Evolutionary conservation across 257 asterid species (phyloP), one percentile per base, ranked within the genome.

Genomic region (Thymus mandschuricus): DNA sequence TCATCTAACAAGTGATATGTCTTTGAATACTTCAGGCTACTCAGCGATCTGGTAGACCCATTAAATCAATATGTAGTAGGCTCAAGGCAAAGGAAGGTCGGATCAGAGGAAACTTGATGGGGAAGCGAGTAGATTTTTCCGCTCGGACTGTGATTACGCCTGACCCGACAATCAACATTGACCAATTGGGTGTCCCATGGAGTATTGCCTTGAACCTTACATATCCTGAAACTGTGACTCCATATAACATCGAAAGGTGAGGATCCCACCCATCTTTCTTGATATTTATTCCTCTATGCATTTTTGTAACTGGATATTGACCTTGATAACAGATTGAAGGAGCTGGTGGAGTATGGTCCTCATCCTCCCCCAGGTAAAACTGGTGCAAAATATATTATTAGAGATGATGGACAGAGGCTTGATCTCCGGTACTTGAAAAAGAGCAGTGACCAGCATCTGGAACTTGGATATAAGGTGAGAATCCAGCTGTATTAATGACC

Each of bases 301-400:
- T 72, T 63, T 21, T 74, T 59, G 63, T 68, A 13, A 72, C 46
- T 64, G 60, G 31, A 69, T 64, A 30, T 63, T 56, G 62, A 29
- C 34, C 66, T 64, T 79, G 54, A 59, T 67, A 77, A 76, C 86
- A 95, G 98, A 91, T 79, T 92, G 86, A 95, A 95, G 78, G 99
- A 95, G 82, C 97, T 95, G 51, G 99, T 95, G 76, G 99, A 95
- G 70, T 70, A 95, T 81, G 99, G 99, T n/a, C 98, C 99, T 46
- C 98, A 95, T 83, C 99, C 99, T 34, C 99, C 99, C 74, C 96
- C 99, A 68, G 98, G 99, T 28, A 95, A 92, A 92, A 95, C 99
- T 65, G 99, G 99, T 74, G 99, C 99, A 11, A 95, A 82, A 79
- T 92, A 95, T 84, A 95, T 95, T 71, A 95, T 95, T 76, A 87